These are phyloP conservation scores for Ormosia semicastrata DNA, from an alignment of 306 rosid species.

Conservation along the genomic window DNA sequence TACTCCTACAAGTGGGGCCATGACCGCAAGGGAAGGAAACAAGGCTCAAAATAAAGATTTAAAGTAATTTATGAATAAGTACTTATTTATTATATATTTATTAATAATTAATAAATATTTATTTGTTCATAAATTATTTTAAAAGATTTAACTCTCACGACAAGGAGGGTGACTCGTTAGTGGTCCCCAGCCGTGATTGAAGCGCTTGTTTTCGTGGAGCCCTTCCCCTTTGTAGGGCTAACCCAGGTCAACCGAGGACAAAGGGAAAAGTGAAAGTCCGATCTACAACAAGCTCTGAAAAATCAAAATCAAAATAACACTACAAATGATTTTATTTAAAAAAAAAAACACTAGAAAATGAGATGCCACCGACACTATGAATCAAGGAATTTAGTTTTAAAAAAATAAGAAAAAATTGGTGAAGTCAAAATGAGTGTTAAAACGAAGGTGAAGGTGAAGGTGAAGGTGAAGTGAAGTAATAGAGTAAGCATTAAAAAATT, in stretches of 20 bases:
- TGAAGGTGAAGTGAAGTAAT: background rate
- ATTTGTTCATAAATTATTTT: too few species aligned
- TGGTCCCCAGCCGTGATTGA: slow-evolving; percentile 64
- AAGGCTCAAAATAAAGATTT: too few species aligned
- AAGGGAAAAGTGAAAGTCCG: slow-evolving; percentile 19
- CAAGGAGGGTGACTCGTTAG: background rate
- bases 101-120: too few species aligned
- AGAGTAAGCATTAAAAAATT: background rate
- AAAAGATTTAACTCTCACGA: too few species aligned
- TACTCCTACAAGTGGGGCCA: background rate
- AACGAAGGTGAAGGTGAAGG: too few species aligned
- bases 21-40: slow-evolving; percentile 17
- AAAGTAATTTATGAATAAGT: too few species aligned
- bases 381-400: background rate
- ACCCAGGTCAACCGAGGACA: slow-evolving; percentile 29
- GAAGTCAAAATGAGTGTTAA: background rate
- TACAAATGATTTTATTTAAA: background rate
- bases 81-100: too few species aligned
- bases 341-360: background rate
- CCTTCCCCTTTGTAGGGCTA: slow-evolving; percentile 14
- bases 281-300: background rate
- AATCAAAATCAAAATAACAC: background rate
- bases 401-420: background rate
- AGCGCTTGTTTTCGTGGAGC: slow-evolving; percentile 42
- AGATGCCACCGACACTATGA: slow-evolving; percentile 64